Base-by-base conservation (phyloP, 2,329 filamentous ascomycete genomes). In the Stemphylium lycopersici region DNA sequence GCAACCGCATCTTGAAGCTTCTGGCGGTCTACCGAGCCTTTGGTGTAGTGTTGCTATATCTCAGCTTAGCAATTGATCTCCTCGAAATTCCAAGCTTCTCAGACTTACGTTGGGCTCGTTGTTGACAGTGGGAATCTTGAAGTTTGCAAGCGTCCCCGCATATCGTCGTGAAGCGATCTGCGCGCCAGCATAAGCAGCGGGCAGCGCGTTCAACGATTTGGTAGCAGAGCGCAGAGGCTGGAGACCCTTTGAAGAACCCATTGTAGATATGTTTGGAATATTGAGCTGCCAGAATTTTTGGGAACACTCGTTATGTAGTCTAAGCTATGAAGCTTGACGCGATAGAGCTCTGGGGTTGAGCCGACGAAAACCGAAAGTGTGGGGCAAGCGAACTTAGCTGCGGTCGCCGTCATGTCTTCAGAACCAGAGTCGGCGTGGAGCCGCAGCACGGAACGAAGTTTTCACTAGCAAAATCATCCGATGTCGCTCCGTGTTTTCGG, bases 41-140 rank as follows among this genome's bases (percentile, higher is more conserved):
- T 95, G 60, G 83, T 83, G 75, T 96, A 99, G 77, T 93, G 89
- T 80, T 96, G 90, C 92, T 97, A 66, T 52, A 52, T 16, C 4
- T 11, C 4, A n/a, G n/a, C 6, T 68, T 18, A 68, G 53, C 36
- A 13, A 8, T n/a, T 5, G 11, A 3, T 11, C 8, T 3, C 0
- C 29, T 20, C 6, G 6, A n/a, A 3, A 36, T 1, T n/a, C 0
- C 4, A 3, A 22, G 18, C 7, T 2, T 33, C 26, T 16, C 5
- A 2, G 6, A 49, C 90, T 76, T 78, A 96, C 93, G 75, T 97
- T 99, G n/a, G 91, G 91, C 80, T 99, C 95, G 74, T 99, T 99
- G 73, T 85, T 81, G 67, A 97, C 86, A 60, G 87, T 87, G 44
- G 95, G 95, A 46, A 93, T 85, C 81, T 91, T 93, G 84, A 97